phyloP scores from a whole-genome alignment of 176 grass and related monocot species.

The Aegilops speltoides region DNA sequence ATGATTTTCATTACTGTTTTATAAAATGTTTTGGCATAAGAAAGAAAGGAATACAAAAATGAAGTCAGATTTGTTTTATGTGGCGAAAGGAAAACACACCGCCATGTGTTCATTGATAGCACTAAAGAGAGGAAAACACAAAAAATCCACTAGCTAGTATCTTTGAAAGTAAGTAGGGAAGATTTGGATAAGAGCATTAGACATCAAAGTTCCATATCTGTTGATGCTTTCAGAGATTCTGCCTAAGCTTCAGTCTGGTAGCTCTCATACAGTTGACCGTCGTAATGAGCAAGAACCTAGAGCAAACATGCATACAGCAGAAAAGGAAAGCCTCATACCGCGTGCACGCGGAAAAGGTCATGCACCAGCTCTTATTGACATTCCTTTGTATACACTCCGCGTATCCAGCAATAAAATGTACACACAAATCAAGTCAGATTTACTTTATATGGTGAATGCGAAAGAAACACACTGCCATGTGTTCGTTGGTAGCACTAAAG shows the following conservation, averaged over 20 bases:
- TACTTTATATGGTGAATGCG: background rate
- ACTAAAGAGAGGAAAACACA: background rate
- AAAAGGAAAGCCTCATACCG: slow-evolving; percentile 10
- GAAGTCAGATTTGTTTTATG: background rate
- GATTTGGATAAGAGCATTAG: slow-evolving; percentile 43
- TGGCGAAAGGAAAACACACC: background rate
- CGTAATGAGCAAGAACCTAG: slow-evolving; percentile 22
- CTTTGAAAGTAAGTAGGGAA: slow-evolving; percentile 35
- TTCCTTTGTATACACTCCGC: slow-evolving; percentile 2
- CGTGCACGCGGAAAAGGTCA: background rate
- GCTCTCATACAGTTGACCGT: slow-evolving; percentile 14
- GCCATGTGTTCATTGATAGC: background rate
- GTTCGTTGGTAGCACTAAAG: background rate
- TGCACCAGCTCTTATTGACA: slow-evolving; percentile 10
- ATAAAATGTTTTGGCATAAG: background rate
- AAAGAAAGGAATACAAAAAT: background rate
- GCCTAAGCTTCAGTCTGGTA: slow-evolving; percentile 16
- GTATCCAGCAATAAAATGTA: slow-evolving; percentile 12
- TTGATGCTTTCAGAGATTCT: slow-evolving; percentile 43
- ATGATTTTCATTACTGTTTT: background rate
- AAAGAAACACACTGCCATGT: background rate
- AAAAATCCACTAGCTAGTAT: slow-evolving; percentile 4
- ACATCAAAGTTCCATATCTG: slow-evolving; percentile 30
- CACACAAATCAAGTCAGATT: background rate
- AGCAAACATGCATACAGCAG: background rate